Conservation (phyloP, 2,329 filamentous ascomycete genomes). For the Diaporthe destruens region DNA sequence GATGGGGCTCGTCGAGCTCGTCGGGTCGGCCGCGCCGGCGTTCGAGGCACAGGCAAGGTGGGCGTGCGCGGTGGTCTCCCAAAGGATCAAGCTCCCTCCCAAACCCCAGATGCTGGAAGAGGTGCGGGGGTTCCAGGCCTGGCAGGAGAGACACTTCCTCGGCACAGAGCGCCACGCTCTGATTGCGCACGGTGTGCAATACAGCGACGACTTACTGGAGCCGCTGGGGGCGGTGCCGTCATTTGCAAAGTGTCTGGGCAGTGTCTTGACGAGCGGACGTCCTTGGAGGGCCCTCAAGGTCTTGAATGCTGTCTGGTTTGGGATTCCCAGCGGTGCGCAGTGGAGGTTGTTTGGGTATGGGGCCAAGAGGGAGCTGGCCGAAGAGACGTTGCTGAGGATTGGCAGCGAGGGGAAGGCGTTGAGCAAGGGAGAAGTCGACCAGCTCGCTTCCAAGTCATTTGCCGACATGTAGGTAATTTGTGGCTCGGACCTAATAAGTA, state of each 20-base stretch:
- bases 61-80: conserved; percentile 48
- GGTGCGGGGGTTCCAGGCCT: conserved; percentile 46
- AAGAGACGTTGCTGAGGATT: conserved; percentile 50
- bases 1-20: conserved; percentile 50
- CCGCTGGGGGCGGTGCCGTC: conserved; percentile 52
- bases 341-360: conserved; percentile 53
- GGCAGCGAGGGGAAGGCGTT: conserved; percentile 39
- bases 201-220: conserved; percentile 50
- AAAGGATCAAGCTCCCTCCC: conserved; percentile 46
- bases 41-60: conserved; percentile 53
- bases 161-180: conserved; percentile 50
- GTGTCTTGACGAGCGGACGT: conserved; percentile 46
- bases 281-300: conserved; percentile 47
- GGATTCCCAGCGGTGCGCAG: conserved; percentile 51
- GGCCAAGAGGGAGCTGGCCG: conserved; percentile 47
- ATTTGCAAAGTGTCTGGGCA: conserved; percentile 47
- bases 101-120: conserved; percentile 47
- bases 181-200: conserved; percentile 47
- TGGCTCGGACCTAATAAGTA: not conserved
- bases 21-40: conserved; percentile 50
- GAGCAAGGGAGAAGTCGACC: conserved; percentile 29
- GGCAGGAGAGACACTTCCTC: conserved; percentile 48
- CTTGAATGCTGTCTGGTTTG: conserved; percentile 52
- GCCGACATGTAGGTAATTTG: not conserved
- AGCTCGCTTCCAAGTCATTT: not conserved